A percentile compares a stretch with the other conserved stretches of the same genome.
Evolutionary conservation across 75 land plant species (phyloP).

Genomic region (Cryptomeria japonica): DNA sequence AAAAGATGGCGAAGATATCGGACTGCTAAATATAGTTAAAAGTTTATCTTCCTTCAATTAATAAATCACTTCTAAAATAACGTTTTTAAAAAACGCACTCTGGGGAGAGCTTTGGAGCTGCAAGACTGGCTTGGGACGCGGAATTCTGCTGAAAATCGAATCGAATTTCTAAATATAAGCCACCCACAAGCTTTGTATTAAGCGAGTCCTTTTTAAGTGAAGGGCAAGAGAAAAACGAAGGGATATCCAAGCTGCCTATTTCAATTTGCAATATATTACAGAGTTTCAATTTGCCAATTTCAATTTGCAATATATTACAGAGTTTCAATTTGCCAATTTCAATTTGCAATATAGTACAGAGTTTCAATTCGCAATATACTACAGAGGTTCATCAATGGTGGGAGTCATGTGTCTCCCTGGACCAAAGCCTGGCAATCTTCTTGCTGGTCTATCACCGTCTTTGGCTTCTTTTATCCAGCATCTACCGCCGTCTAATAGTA

Average conservation of each 20-base stretch:
- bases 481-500: neutral
- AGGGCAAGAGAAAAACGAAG: neutral
- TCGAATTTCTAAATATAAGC: too few species aligned
- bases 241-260: neutral
- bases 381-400: neutral
- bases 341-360: neutral
- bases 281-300: neutral
- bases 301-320: neutral
- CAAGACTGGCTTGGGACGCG: too few species aligned
- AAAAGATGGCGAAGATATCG: too few species aligned
- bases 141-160: too few species aligned
- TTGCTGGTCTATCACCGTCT: neutral
- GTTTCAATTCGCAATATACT: neutral
- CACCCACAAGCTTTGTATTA: too few species aligned
- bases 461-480: neutral
- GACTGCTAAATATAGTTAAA: too few species aligned
- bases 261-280: neutral
- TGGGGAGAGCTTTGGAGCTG: too few species aligned
- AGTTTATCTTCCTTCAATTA: too few species aligned
- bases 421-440: neutral
- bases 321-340: neutral
- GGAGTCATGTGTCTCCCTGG: neutral
- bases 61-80: too few species aligned
- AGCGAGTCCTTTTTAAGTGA: neutral
- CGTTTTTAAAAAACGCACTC: too few species aligned